Evolutionary conservation across 768 basidiomycete genomes (phyloP).

Genomic region (Mrakia gelida): DNA sequence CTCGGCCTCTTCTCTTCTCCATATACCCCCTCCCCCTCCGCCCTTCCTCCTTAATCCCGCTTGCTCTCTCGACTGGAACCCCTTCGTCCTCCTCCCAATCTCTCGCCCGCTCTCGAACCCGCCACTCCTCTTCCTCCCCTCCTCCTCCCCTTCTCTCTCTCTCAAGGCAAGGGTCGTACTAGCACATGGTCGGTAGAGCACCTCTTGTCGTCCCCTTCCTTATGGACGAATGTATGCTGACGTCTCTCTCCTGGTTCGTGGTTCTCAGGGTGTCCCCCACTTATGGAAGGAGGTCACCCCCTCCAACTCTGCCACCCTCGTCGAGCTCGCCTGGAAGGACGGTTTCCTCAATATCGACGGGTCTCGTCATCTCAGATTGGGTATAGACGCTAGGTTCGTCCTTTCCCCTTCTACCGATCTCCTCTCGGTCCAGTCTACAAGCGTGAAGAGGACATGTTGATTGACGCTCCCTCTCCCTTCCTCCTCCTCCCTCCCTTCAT

Average conservation of each 20-base stretch:
- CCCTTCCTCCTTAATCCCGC: too few species aligned
- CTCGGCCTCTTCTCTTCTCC: too few species aligned
- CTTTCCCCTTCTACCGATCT: background rate
- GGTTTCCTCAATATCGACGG: slow-evolving; percentile 41
- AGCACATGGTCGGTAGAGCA: background rate
- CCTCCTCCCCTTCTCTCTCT: background rate
- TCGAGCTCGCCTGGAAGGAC: background rate
- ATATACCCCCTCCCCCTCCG: too few species aligned
- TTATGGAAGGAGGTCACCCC: slow-evolving; percentile 42
- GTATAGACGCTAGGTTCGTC: slow-evolving; percentile 19
- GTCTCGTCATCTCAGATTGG: slow-evolving; percentile 61
- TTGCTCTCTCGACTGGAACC: too few species aligned
- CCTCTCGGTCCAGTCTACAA: background rate
- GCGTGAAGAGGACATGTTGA: background rate
- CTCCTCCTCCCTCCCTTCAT: background rate
- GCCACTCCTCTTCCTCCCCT: background rate
- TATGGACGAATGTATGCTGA: background rate
- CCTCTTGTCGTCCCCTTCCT: background rate
- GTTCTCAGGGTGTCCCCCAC: slow-evolving; percentile 44
- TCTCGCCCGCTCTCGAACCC: background rate
- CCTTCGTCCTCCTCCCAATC: too few species aligned
- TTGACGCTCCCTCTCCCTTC: background rate
- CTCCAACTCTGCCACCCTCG: slow-evolving; percentile 4
- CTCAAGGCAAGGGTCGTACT: background rate
- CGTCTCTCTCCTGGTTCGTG: background rate